Evolutionary conservation across 768 basidiomycete species (phyloP).

Genomic region (Trametes gibbosa): DNA sequence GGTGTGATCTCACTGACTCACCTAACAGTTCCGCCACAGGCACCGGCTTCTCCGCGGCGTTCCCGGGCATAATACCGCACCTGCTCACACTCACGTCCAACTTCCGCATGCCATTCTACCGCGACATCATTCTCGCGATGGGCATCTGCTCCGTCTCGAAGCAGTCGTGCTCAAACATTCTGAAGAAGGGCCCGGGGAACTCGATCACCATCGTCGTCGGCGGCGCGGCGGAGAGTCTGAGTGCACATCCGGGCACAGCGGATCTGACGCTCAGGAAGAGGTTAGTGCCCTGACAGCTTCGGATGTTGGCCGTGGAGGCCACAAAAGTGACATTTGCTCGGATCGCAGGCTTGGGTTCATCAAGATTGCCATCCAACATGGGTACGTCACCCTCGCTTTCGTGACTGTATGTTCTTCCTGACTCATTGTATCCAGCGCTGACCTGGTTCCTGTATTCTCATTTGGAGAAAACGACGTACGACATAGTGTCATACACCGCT

Average conservation of each 20-base stretch:
- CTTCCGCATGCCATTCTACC: conserved; percentile 90
- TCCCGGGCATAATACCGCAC: conserved; percentile 91
- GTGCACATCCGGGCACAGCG: conserved; percentile 95
- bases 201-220: conserved; percentile 96
- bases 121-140: conserved; percentile 82
- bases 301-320: not conserved
- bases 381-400: conserved; percentile 41
- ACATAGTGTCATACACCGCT: no score
- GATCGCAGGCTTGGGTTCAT: conserved; percentile 81
- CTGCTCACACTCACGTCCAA: conserved; percentile 89
- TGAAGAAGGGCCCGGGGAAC: conserved; percentile 42
- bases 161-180: conserved; percentile 84
- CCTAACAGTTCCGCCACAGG: conserved; percentile 40
- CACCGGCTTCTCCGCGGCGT: conserved; percentile 85
- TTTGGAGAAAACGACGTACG: conserved; percentile 98
- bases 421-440: conserved; percentile 54
- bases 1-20: not conserved
- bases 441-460: conserved; percentile 95
- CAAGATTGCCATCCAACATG: conserved; percentile 88
- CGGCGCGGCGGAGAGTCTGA: conserved; percentile 92
- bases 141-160: conserved; percentile 95
- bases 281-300: conserved; percentile 34
- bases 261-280: conserved; percentile 77
- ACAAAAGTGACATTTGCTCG: no score
- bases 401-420: no score